A percentile compares a stretch with the other conserved stretches of the same genome.
These are phyloP conservation scores for Arthrobotrys sphaeroides DNA, from an alignment of 2,329 filamentous ascomycete genomes.

Conservation along the genomic window DNA sequence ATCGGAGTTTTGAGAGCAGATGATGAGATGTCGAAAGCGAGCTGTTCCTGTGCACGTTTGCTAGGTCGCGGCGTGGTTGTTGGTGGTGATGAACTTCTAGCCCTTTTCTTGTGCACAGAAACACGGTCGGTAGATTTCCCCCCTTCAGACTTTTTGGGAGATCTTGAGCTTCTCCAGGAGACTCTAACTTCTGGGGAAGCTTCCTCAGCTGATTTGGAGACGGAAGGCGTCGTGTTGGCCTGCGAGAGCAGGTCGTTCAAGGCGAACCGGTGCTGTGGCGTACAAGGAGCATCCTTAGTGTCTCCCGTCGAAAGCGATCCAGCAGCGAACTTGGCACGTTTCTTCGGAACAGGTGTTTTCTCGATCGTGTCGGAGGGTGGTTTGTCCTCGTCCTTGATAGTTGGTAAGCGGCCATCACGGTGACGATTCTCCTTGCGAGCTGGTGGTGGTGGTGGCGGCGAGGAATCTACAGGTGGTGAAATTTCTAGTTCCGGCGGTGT, in stretches of 20 bases:
- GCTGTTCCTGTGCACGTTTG: slow-evolving; percentile 68
- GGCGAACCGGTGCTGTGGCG: slow-evolving; percentile 46
- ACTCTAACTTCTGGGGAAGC: slow-evolving; percentile 71
- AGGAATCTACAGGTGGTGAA: slow-evolving; percentile 27
- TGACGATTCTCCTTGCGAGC: slow-evolving; percentile 11
- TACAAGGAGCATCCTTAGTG: slow-evolving; percentile 38
- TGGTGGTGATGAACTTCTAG: slow-evolving; percentile 79
- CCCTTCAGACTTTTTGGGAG: slow-evolving; percentile 45
- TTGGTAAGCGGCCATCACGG: background rate
- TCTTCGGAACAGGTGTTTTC: slow-evolving; percentile 15
- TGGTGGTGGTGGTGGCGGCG: slow-evolving; percentile 4
- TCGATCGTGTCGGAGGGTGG: background rate
- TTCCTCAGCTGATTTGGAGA: slow-evolving; percentile 33
- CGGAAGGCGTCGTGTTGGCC: slow-evolving; percentile 41
- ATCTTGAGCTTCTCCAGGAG: slow-evolving; percentile 68
- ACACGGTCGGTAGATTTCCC: slow-evolving; percentile 62
- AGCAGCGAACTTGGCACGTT: background rate
- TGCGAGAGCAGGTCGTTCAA: slow-evolving; percentile 41
- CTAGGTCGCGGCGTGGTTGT: slow-evolving; percentile 70
- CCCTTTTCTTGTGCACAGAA: slow-evolving; percentile 67
- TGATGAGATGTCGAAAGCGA: slow-evolving; percentile 66
- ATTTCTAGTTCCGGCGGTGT: slow-evolving; percentile 5
- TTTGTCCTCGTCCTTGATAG: slow-evolving; percentile 7
- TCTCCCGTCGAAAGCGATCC: slow-evolving; percentile 1
- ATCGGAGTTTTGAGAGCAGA: slow-evolving; percentile 70